Base-by-base conservation (phyloP, 2,329 filamentous ascomycete genomes). In the Aspergillus thermomutatus region DNA sequence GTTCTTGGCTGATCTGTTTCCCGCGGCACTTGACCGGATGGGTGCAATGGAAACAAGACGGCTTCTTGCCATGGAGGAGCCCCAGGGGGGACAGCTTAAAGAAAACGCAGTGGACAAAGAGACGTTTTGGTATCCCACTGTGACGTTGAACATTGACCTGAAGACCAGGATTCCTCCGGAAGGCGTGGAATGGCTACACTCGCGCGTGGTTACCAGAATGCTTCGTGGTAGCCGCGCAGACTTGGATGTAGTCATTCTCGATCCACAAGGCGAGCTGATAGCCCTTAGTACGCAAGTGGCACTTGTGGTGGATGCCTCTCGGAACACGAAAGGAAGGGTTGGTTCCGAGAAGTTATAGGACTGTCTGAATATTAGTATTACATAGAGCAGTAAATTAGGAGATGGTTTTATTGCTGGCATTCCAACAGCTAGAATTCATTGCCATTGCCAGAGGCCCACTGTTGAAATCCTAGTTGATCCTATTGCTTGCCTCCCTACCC, bases 171-270 rank as follows among this genome's bases (percentile, higher is more conserved):
- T 54, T 14, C 52, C 52, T 6, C 31, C 10, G 0, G 27, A 43
- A 9, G 52, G 52, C 5, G 52, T 54, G 25, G 52, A 54, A 11
- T 54, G 54, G 54, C 21, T 56, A 11, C n/a, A 52, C 9, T 43
- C 54, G 28, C 41, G 54, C n/a, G 49, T 56, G 17, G 54, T 56
- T 21, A 56, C 49, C 4, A 52, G 54, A 26, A 52, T 52, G 49
- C 27, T 56, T 4, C 49, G 54, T n/a, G 54, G 54, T 3, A 52
- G 54, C 31, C 49, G 49, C 10, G 54, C 49, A 5, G 54, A 56
- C 25, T 21, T 56, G 28, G 54, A 56, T 10, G 49, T 56, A 17
- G 40, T 56, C 7, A 31, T 52, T 21, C 19, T 52, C 6, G 54
- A 56, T 48, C 49, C 47, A 19, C 19, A 41, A 14, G 54, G 54